Evolutionary conservation across 352 stramenopile genomes (phyloP).

Genomic region (Phytophthora crassamura): DNA sequence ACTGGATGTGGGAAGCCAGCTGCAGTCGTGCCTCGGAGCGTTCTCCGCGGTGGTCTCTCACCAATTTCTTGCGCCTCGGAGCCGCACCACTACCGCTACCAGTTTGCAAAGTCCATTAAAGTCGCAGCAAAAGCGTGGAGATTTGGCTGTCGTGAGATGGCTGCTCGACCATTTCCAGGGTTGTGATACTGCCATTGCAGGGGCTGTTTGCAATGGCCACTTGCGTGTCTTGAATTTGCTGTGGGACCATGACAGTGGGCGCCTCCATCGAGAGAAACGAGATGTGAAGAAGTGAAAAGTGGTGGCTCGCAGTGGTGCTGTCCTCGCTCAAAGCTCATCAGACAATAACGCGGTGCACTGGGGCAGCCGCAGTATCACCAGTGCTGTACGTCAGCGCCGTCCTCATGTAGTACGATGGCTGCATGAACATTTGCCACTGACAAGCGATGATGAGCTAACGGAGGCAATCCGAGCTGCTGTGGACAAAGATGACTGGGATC

Average conservation of each 20-base stretch:
- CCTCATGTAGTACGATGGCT: too few species aligned
- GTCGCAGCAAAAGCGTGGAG: neutral
- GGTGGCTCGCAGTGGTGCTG: too few species aligned
- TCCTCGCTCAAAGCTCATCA: too few species aligned
- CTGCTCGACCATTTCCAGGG: slow-evolving; percentile 1
- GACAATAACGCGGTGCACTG: too few species aligned
- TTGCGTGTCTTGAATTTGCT: neutral
- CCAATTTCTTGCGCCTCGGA: slow-evolving; percentile 9
- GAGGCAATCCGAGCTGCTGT: too few species aligned
- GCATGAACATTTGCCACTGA: too few species aligned
- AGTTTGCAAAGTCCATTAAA: slow-evolving; percentile 1
- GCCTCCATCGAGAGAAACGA: neutral
- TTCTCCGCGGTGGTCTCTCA: neutral
- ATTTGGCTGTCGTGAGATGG: slow-evolving; percentile 1
- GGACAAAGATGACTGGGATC: neutral
- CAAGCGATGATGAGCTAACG: too few species aligned
- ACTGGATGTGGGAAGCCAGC: slow-evolving; percentile 7
- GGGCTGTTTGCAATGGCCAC: neutral
- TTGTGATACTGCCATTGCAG: neutral
- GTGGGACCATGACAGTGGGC: neutral
- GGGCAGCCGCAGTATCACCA: too few species aligned
- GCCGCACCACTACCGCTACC: neutral
- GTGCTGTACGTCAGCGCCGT: too few species aligned
- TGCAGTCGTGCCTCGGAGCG: neutral
- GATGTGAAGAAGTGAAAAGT: neutral